A percentile compares a stretch with the other conserved stretches of the same genome.
Conservation (phyloP, 1,139 yeast species). For the Geotrichum klebahnii region DNA sequence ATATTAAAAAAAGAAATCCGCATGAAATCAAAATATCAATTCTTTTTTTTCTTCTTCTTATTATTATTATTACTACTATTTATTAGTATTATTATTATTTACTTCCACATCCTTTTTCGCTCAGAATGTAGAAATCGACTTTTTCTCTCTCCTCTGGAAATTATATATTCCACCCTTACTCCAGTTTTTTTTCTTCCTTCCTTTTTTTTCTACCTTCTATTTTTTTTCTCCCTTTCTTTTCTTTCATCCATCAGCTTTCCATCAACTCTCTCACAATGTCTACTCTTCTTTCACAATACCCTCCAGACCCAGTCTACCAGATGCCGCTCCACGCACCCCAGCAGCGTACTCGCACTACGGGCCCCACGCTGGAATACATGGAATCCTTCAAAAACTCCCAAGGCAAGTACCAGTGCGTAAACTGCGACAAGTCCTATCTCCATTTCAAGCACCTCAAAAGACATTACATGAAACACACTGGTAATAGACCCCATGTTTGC, state of each 20-base stretch:
- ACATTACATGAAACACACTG: slow-evolving; percentile 22
- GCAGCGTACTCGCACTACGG: not conserved
- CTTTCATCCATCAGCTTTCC: not conserved
- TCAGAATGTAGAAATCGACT: no score
- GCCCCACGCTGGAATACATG: slow-evolving; percentile 11
- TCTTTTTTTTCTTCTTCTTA: no score
- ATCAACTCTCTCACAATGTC: slow-evolving; percentile 1
- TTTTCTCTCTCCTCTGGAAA: no score
- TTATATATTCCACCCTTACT: not conserved
- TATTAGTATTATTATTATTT: no score
- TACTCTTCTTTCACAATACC: not conserved
- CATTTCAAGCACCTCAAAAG: slow-evolving; percentile 22
- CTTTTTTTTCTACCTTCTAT: not conserved
- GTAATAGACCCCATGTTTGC: slow-evolving; percentile 21
- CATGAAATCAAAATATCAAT: no score
- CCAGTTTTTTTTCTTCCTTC: not conserved
- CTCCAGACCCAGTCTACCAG: not conserved
- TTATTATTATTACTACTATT: no score
- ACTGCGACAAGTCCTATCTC: slow-evolving; percentile 18
- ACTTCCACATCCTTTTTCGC: no score
- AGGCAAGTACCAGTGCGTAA: slow-evolving; percentile 28
- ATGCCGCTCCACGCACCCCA: not conserved
- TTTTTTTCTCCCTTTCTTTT: not conserved
- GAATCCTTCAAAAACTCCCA: slow-evolving; percentile 21
- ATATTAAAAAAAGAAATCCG: no score